These are phyloP conservation scores for Coniochaeta hoffmannii DNA, from an alignment of 2,329 filamentous ascomycete species.

Conservation along the genomic window DNA sequence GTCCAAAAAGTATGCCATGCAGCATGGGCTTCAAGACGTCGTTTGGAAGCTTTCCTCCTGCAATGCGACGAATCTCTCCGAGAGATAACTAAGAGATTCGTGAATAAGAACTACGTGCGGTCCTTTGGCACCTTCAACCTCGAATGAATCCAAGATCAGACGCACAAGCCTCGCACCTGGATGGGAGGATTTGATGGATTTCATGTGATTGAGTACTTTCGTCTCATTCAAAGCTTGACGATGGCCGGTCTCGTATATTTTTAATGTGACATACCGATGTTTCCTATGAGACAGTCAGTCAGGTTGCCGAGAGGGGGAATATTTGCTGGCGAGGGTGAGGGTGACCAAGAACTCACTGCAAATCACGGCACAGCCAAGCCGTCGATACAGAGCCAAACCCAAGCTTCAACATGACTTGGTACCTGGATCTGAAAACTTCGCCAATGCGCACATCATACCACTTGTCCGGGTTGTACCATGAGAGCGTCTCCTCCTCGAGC, in stretches of 20 bases:
- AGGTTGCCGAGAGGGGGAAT: neutral
- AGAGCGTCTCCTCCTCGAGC: conserved; percentile 15
- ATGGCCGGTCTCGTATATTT: conserved; percentile 1
- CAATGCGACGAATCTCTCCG: neutral
- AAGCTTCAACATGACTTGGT: conserved; percentile 31
- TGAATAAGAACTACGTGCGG: neutral
- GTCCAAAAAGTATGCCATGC: neutral
- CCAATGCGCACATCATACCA: conserved; percentile 19
- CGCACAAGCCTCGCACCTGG: neutral
- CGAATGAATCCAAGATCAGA: neutral
- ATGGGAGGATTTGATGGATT: neutral
- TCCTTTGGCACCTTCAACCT: neutral
- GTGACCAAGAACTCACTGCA: conserved; percentile 8
- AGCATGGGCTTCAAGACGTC: neutral
- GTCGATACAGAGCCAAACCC: conserved; percentile 33
- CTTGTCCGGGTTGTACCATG: conserved; percentile 12
- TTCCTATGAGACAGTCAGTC: neutral
- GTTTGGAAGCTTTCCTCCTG: neutral
- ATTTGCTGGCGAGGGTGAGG: neutral
- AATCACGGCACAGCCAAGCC: conserved; percentile 31
- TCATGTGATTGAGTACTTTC: neutral
- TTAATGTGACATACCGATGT: neutral
- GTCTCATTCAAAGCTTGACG: neutral
- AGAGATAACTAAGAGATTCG: neutral
- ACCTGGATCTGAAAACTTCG: conserved; percentile 18